Conservation (phyloP, 2,329 filamentous ascomycete genomes). For the Hymenoscyphus albidus region DNA sequence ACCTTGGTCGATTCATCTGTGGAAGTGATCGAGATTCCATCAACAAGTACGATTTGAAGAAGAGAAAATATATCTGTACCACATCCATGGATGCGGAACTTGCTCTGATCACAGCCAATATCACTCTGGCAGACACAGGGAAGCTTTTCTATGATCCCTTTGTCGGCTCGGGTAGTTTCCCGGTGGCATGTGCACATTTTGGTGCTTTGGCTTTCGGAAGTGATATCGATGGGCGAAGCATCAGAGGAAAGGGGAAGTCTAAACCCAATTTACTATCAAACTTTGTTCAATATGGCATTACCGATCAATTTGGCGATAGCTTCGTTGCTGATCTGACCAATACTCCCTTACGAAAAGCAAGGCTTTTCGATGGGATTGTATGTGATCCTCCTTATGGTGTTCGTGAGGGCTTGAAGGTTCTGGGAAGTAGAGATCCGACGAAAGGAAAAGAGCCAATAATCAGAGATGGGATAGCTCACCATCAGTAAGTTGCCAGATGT, state of each 20-base stretch:
- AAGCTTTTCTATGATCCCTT: conserved; percentile 94
- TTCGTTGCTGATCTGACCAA: conserved; percentile 89
- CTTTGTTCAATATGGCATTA: conserved; percentile 77
- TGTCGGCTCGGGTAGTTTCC: conserved; percentile 90
- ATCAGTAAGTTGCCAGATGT: conserved; percentile 50
- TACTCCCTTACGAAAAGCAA: conserved; percentile 60
- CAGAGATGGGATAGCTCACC: conserved; percentile 65
- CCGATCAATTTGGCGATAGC: conserved; percentile 64
- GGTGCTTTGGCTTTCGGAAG: conserved; percentile 80
- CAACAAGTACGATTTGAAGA: conserved; percentile 82
- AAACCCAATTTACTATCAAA: conserved; percentile 60
- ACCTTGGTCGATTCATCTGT: conserved; percentile 70
- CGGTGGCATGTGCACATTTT: conserved; percentile 84
- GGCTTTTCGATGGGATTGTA: conserved; percentile 80
- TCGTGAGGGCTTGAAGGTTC: conserved; percentile 81
- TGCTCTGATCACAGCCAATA: conserved; percentile 85
- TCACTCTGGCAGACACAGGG: conserved; percentile 76
- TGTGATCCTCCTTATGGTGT: conserved; percentile 97
- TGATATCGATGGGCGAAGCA: conserved; percentile 89
- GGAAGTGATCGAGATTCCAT: conserved; percentile 64
- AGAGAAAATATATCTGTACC: conserved; percentile 87
- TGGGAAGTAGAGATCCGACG: conserved; percentile 69
- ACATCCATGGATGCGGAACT: conserved; percentile 97
- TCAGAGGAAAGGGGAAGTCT: conserved; percentile 62
- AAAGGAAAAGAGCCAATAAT: conserved; percentile 56